phyloP scores from a whole-genome alignment of 2,329 filamentous ascomycete species.

The Fusarium sp. region DNA sequence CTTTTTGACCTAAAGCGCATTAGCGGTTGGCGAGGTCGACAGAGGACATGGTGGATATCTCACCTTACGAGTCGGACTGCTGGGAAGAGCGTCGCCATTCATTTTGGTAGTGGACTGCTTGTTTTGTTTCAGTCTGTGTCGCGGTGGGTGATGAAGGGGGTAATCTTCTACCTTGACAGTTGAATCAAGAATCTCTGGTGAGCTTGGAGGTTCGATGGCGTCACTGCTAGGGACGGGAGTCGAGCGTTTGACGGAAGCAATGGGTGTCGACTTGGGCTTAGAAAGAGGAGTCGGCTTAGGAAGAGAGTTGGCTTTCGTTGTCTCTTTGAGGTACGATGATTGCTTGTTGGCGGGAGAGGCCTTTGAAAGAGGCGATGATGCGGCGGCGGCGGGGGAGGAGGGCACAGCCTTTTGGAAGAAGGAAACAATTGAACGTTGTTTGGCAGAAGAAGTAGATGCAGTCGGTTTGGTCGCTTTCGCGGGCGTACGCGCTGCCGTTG shows the following conservation, averaged over 20 bases:
- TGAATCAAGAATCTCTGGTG: conserved; percentile 68
- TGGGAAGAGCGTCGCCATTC: conserved; percentile 45
- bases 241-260: conserved; percentile 49
- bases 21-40: neutral
- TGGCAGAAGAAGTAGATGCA: conserved; percentile 47
- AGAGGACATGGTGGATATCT: neutral
- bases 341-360: conserved; percentile 46
- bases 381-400: conserved; percentile 44
- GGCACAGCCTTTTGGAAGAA: conserved; percentile 57
- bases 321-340: conserved; percentile 53
- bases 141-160: conserved; percentile 11
- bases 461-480: conserved; percentile 46
- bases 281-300: conserved; percentile 56
- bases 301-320: conserved; percentile 53
- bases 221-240: conserved; percentile 88
- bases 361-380: conserved; percentile 47
- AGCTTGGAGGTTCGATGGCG: conserved; percentile 70
- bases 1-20: conserved; percentile 57
- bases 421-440: conserved; percentile 56
- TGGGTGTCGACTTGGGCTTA: conserved; percentile 45
- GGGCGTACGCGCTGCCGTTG: conserved; percentile 47
- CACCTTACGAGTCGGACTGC: conserved; percentile 86
- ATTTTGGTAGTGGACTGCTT: conserved; percentile 51
- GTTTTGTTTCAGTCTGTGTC: conserved; percentile 49
- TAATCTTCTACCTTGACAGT: conserved; percentile 31